Base-by-base conservation (phyloP, 2,329 filamentous ascomycete genomes). In the Alternaria rosae region DNA sequence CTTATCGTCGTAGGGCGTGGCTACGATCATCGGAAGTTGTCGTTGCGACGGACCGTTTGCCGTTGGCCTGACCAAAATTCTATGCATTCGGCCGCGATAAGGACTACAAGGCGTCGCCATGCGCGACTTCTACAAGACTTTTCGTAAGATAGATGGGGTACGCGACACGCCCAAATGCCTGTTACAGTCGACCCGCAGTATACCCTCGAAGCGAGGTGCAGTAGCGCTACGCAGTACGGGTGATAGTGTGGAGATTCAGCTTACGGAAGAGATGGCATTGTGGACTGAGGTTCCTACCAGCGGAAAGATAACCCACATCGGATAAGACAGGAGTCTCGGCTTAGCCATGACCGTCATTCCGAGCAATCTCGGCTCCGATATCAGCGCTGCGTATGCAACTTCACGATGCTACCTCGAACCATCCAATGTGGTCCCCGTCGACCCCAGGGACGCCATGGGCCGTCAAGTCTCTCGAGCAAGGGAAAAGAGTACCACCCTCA, bases 201-300 rank as follows among this genome's bases (percentile, higher is more conserved):
- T 32, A 13, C 20, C 23, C 60, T 59, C 42, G 38, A 61, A 57
- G 47, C 42, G 55, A 67, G 30, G 23, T 70, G 71, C 67, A 71
- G 67, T 73, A 74, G 66, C 61, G 65, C 42, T 42, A 65, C 32
- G 25, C 52, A 30, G 41, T 21, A 43, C 59, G 41, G 26, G 48
- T 15, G 35, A 55, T 66, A 67, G 64, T 70, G 72, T 70, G 71
- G 69, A 71, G 69, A 58, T 55, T 23, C 54, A 54, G 17, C 35
- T 35, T 21, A 15, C 23, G 25, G 35, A 64, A 26, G 52, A 21
- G 54, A 63, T 62, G 54, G 63, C 62, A 47, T 56, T 32, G 17
- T 32, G 28, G 26, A 32, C 17, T 30, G 44, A 50, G 23, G 25
- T 30, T 44, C 21, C 32, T 57, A 41, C 54, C 21, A 30, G 9